phyloP scores from a whole-genome alignment of 129 eudicot species.

The Flaveria bidentis region DNA sequence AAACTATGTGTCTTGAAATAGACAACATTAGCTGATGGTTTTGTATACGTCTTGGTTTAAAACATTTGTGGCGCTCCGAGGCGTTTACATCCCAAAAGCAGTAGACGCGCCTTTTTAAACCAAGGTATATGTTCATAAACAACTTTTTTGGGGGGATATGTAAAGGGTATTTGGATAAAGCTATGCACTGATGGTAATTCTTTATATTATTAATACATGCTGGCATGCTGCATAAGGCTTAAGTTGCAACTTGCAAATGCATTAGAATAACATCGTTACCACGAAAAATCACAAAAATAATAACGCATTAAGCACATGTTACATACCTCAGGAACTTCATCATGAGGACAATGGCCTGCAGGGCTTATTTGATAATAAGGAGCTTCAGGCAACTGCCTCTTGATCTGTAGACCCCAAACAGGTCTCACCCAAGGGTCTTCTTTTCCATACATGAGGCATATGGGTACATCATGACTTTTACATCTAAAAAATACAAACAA shows the following conservation, averaged over 20 bases:
- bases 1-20: too few species aligned
- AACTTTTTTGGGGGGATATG: too few species aligned
- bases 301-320: neutral
- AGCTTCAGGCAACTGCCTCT: constrained; percentile 79
- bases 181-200: too few species aligned
- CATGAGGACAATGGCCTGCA: constrained; percentile 99
- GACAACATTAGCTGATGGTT: too few species aligned
- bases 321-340: constrained; percentile 96
- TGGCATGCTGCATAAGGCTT: neutral
- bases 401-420: constrained; percentile 83
- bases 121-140: too few species aligned
- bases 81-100: too few species aligned
- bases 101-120: too few species aligned
- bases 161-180: too few species aligned
- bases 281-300: neutral
- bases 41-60: too few species aligned
- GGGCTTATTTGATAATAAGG: constrained; percentile 95
- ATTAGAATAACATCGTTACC: neutral
- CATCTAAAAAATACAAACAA: constrained; percentile 48
- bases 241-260: neutral
- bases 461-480: constrained; percentile 53
- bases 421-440: constrained; percentile 99
- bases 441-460: constrained; percentile 93
- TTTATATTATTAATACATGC: too few species aligned
- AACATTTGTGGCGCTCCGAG: too few species aligned